Conservation (phyloP, 768 basidiomycete species). For the Pleurotus platypus region DNA sequence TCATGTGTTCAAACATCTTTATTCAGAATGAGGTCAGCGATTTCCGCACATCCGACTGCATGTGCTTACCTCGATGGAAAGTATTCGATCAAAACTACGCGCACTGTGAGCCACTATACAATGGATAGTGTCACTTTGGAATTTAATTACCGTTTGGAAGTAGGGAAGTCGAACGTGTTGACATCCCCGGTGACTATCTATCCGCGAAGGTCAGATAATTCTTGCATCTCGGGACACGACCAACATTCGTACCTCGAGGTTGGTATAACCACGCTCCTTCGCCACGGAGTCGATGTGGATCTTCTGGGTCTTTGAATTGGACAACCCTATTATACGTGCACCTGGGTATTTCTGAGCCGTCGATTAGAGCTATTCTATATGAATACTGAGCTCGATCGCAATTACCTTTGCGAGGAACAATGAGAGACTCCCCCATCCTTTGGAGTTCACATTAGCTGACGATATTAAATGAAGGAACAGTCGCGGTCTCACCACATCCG, state of each 20-base stretch:
- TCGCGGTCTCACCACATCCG: slow-evolving; percentile 50
- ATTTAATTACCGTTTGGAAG: slow-evolving; percentile 32
- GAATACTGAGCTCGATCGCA: not conserved
- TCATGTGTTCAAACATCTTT: slow-evolving; percentile 77
- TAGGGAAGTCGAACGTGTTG: slow-evolving; percentile 56
- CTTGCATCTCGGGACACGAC: not conserved
- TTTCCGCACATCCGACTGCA: not conserved
- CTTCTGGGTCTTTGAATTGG: slow-evolving; percentile 69
- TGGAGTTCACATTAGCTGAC: not conserved
- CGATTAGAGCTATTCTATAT: not conserved
- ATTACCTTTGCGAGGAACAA: slow-evolving; percentile 58
- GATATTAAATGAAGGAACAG: not conserved
- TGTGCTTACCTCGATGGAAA: slow-evolving; percentile 57
- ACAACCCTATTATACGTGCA: slow-evolving; percentile 57
- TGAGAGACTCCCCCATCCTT: slow-evolving; percentile 72
- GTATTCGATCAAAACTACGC: slow-evolving; percentile 61
- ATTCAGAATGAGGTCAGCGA: not conserved
- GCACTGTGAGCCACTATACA: not conserved
- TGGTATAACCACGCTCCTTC: slow-evolving; percentile 43
- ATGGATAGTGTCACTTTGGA: too few species aligned
- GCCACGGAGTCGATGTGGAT: slow-evolving; percentile 53
- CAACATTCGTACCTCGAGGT: slow-evolving; percentile 40
- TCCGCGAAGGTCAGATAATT: not conserved
- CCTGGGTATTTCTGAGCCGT: slow-evolving; percentile 60
- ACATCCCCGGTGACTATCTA: slow-evolving; percentile 70